Percentiles rank a stretch among this genome's conserved stretches.
Evolutionary conservation across 352 stramenopile genomes (phyloP).

Genomic region (Globisporangium cystogenes): DNA sequence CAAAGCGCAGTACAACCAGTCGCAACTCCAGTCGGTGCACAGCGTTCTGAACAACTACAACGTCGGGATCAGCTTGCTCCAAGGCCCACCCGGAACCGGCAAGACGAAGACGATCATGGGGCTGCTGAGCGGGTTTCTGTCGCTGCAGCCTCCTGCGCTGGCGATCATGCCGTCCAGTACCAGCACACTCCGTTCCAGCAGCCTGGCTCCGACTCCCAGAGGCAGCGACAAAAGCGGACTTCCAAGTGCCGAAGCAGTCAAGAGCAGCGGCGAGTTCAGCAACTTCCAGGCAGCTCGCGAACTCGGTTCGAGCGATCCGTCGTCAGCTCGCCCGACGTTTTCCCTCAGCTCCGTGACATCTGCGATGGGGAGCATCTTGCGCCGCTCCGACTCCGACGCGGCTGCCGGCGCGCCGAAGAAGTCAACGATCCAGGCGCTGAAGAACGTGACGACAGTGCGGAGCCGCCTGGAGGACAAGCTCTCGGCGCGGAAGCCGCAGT

Average conservation of each 20-base stretch:
- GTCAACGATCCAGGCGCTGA: conserved; percentile 62
- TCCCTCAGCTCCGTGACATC: conserved; percentile 46
- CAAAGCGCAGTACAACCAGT: conserved; percentile 78
- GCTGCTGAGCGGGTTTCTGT: conserved; percentile 67
- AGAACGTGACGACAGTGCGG: conserved; percentile 43
- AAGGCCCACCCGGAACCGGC: conserved; percentile 94
- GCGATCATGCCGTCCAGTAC: conserved; percentile 25
- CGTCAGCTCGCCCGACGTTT: conserved; percentile 24
- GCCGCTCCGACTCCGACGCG: conserved; percentile 24
- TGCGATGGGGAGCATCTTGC: conserved; percentile 54
- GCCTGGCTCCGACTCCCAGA: not conserved
- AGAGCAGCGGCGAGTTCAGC: conserved; percentile 24
- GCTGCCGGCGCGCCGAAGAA: conserved; percentile 18
- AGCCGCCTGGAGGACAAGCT: conserved; percentile 71
- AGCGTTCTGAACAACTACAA: conserved; percentile 87
- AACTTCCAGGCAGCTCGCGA: conserved; percentile 46
- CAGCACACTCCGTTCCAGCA: not conserved
- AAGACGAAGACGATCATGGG: conserved; percentile 94
- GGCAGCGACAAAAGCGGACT: not conserved
- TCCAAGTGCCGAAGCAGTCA: not conserved
- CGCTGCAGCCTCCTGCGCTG: conserved; percentile 48
- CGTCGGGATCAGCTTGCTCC: conserved; percentile 83
- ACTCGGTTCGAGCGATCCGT: conserved; percentile 9
- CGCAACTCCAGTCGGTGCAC: conserved; percentile 83
- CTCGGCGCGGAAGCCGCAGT: conserved; percentile 9